phyloP scores from a whole-genome alignment of 1,284 basidiomycete genomes.

The Dichomitus squalens region DNA sequence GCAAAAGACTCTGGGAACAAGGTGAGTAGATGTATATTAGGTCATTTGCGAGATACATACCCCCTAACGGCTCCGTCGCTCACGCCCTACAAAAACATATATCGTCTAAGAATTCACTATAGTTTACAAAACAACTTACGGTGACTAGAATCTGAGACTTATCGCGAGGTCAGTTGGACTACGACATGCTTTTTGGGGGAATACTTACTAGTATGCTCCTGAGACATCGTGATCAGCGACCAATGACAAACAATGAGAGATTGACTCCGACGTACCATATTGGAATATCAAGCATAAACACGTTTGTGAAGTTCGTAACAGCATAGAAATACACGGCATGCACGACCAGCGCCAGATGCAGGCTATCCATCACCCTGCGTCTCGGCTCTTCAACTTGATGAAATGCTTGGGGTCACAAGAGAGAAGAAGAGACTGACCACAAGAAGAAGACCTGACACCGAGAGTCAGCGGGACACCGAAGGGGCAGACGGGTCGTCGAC shows the following conservation, averaged over 20 bases:
- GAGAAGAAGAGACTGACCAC: slow-evolving; percentile 8
- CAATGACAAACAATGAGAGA: background rate
- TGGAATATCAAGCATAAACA: slow-evolving; percentile 9
- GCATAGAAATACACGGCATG: slow-evolving; percentile 24
- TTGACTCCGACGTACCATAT: slow-evolving; percentile 12
- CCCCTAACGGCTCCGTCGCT: slow-evolving; percentile 21
- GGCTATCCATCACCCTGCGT: slow-evolving; percentile 21
- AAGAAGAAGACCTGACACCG: slow-evolving; percentile 16
- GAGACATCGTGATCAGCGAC: background rate
- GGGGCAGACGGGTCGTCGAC: background rate
- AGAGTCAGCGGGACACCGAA: background rate
- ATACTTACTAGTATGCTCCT: slow-evolving; percentile 23
- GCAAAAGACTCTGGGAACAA: slow-evolving; percentile 16
- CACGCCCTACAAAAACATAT: slow-evolving; percentile 10
- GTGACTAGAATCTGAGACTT: slow-evolving; percentile 23
- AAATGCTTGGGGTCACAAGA: too few species aligned
- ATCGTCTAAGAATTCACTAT: background rate
- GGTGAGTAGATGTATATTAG: background rate
- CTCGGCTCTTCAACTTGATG: background rate
- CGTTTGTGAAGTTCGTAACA: slow-evolving; percentile 19
- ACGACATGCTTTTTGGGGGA: background rate
- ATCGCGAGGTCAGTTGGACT: background rate
- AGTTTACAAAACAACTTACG: slow-evolving; percentile 1
- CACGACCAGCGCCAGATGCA: slow-evolving; percentile 21
- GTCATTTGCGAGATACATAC: background rate